Conservation (phyloP, 2,329 filamentous ascomycete genomes). For the Dactylellina leptospora region DNA sequence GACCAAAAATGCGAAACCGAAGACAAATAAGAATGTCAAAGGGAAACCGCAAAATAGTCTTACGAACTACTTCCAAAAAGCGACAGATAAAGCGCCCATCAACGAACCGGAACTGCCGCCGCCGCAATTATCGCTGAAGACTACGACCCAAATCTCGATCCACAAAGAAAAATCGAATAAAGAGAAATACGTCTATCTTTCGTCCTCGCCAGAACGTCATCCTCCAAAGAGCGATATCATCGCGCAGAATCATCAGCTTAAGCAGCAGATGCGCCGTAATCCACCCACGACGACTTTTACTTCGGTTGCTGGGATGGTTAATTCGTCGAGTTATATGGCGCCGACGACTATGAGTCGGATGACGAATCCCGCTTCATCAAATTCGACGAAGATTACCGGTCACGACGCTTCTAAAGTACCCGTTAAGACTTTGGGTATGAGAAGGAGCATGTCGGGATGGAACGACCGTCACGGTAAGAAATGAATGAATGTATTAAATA, state of each 20-base stretch:
- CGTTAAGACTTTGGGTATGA: constrained; percentile 64
- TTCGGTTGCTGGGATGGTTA: constrained; percentile 13
- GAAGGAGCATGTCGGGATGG: constrained; percentile 66
- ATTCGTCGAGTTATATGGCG: constrained; percentile 8
- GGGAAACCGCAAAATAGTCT: constrained; percentile 51
- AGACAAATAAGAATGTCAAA: constrained; percentile 20
- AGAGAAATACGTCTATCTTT: constrained; percentile 38
- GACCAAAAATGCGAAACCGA: constrained; percentile 31
- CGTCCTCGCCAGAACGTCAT: constrained; percentile 47
- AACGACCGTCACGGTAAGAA: constrained; percentile 52
- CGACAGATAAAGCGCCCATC: background rate
- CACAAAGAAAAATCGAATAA: background rate
- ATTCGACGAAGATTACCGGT: too few relatives aligned
- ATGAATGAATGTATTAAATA: background rate
- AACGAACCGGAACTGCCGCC: constrained; percentile 16
- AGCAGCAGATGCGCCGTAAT: constrained; percentile 26
- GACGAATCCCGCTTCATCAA: constrained; percentile 19
- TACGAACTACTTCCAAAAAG: constrained; percentile 55
- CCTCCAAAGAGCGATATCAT: constrained; percentile 11
- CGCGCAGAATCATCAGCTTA: constrained; percentile 15
- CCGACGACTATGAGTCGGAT: constrained; percentile 44
- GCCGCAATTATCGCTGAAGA: background rate
- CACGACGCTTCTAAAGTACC: constrained; percentile 53
- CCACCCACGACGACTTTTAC: constrained; percentile 27
- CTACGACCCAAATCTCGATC: background rate